Base-by-base conservation (phyloP, 768 basidiomycete genomes). In the Porphyrellus cyaneotinctus region DNA sequence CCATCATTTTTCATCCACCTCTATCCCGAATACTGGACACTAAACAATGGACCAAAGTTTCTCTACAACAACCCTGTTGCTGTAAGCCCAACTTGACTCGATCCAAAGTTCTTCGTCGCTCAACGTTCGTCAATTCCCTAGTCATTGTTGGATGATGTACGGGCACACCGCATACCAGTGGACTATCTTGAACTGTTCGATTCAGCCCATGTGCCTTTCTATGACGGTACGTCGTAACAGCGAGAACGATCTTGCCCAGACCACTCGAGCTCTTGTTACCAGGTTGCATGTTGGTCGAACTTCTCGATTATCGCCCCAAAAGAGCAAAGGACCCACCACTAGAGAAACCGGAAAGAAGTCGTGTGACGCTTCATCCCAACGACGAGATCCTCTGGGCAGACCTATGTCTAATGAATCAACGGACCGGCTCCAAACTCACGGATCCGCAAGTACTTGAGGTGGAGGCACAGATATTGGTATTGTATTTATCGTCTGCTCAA, bases 251-350 rank as follows among this genome's bases (percentile, higher is more conserved):
- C 24, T 22, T 47, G n/a, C 32, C 36, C 15, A n/a, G 17, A 43
- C 24, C 46, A 53, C 38, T 53, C 26, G 36, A 23, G 35, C 47
- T 35, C 37, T 47, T 47, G 49, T 39, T 32, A 24, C 6, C 47
- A 93, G 91, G 91, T 33, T 90, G 88, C 61, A 83, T 93, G 79
- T 78, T 93, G 53, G 91, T 91, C 2, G 90, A 93, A 64, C 76
- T 92, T 23, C 73, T 87, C 32, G 89, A 93, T 64, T 87, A 88
- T 62, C 78, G 88, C 11, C 81, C 83, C 8, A 75, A 78, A 49
- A 77, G 72, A 63, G 67, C 64, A 49, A 83, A 79, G 51, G 85
- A 88, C 31, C 73, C 78, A n/a, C 64, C 74, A 0, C 75, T 79
- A 14, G 82, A 79, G 60, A 79, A 76, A 56, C 82, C 84, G 2